These are phyloP conservation scores for Pogostemon cablin DNA, from an alignment of 257 asterid species.

Conservation along the genomic window DNA sequence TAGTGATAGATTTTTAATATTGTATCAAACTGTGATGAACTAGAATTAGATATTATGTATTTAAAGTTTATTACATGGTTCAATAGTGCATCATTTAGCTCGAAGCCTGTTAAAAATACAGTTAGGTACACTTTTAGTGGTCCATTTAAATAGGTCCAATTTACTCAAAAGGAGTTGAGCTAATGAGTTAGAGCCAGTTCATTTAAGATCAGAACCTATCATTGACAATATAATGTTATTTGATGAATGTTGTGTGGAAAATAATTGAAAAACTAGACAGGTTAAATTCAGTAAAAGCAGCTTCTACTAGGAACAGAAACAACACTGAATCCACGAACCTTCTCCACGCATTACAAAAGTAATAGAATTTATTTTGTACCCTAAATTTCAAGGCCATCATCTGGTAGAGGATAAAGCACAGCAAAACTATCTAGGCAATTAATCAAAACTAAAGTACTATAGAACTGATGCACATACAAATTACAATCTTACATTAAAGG, in stretches of 20 bases:
- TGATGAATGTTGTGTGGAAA: not conserved
- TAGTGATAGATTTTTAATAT: too few relatives aligned
- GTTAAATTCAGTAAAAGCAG: not conserved
- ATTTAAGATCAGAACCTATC: too few relatives aligned
- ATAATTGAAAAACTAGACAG: not conserved
- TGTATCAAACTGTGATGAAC: too few relatives aligned
- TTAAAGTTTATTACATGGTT: too few relatives aligned
- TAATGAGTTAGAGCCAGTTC: too few relatives aligned
- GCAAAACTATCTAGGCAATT: slow-evolving; percentile 1
- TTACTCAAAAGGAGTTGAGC: too few relatives aligned
- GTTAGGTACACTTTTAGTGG: too few relatives aligned
- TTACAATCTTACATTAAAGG: not conserved
- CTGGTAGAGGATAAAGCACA: not conserved
- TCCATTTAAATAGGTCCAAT: too few relatives aligned
- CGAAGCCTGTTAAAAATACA: too few relatives aligned
- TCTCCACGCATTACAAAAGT: not conserved
- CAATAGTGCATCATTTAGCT: too few relatives aligned
- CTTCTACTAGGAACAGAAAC: not conserved
- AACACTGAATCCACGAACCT: not conserved
- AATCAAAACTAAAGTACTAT: not conserved
- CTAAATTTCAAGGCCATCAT: not conserved
- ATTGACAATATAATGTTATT: too few relatives aligned
- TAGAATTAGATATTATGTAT: too few relatives aligned
- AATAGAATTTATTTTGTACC: not conserved
- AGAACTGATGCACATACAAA: not conserved